A percentile compares a stretch with the other conserved stretches of the same genome.
These are phyloP conservation scores for Mucor racemosus DNA, from an alignment of 371 early-diverging fungal species.

Conservation along the genomic window DNA sequence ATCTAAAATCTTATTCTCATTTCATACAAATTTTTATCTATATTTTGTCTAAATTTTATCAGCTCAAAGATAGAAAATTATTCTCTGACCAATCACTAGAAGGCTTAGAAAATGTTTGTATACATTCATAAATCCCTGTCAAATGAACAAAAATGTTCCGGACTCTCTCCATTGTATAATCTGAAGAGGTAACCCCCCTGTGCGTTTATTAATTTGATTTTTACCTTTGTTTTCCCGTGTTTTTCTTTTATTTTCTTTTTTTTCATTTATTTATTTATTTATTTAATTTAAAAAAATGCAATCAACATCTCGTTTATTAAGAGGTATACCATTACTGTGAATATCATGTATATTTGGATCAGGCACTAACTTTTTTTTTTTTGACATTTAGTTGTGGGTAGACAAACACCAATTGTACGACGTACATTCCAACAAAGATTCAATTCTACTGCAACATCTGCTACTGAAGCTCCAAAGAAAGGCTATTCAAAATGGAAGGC, in stretches of 20 bases:
- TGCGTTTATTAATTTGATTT: neutral
- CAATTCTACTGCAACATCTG: conserved; percentile 17
- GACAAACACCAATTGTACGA: conserved; percentile 31
- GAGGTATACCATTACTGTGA: conserved; percentile 9
- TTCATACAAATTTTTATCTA: no score
- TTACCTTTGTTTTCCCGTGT: conserved; percentile 21
- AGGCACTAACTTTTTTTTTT: neutral
- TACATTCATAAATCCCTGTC: conserved; percentile 4
- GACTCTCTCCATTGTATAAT: neutral
- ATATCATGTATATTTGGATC: neutral
- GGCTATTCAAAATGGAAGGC: conserved; percentile 30
- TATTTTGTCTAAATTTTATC: no score
- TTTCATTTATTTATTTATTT: conserved; percentile 1
- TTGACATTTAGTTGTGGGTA: conserved; percentile 12
- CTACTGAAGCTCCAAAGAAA: conserved; percentile 13
- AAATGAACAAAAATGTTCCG: conserved; percentile 1
- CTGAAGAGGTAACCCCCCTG: conserved; percentile 4
- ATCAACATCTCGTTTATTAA: conserved; percentile 13
- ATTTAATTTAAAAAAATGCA: conserved; percentile 17
- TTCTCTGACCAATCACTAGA: neutral
- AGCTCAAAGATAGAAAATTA: no score
- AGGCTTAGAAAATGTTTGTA: neutral
- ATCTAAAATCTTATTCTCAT: no score
- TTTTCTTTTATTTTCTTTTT: conserved; percentile 17
- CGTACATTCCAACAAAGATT: conserved; percentile 29